Evolutionary conservation across 169 alveolate genomes (phyloP), one percentile per base, ranked within the genome.

Genomic region (Plasmodium gaboni): DNA sequence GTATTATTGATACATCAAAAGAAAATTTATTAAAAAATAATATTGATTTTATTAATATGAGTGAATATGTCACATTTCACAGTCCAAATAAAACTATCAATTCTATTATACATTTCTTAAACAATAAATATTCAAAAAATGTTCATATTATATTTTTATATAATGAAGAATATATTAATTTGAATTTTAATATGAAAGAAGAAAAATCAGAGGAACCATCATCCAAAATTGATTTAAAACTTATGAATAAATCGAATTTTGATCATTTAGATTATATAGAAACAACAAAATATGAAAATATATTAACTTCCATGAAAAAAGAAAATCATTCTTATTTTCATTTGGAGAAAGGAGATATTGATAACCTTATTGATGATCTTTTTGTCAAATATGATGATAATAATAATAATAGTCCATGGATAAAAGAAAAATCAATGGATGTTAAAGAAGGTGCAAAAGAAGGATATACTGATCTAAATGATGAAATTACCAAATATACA

Each of bases 81-180:
- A 51, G 59, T 57, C 73, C 91, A 22, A 67, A 50, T 46, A 83
- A 83, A 67, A 83, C 80, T 12, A 83, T 83, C 44, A 44, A 50
- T 55, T 83, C 91, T 46, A 83, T 83, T 24, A 83, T 83, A 19
- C 74, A 83, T 67, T 48, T 67, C 60, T 4, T 83, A 3, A 83
- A 83, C 24, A 83, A 53, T 63, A 83, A 68, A 32, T 83, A 38
- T 55, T 57, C 80, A 0, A 53, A 83, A 50, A 83, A 83, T 67
- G 73, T 83, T 38, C 57, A 83, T 67, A 17, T 83, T 0, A 42
- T 83, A 68, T 67, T 83, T 68, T 10, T 83, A 22, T 83, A 83
- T 46, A 83, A 83, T 83, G 91, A 83, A 68, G 91, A 83, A 38
- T 83, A 83, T 57, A 57, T 67, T 1, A 51, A 83, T 19, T 68